Conservation (phyloP, 1,284 basidiomycete species). For the Leccinum fuscescens region DNA sequence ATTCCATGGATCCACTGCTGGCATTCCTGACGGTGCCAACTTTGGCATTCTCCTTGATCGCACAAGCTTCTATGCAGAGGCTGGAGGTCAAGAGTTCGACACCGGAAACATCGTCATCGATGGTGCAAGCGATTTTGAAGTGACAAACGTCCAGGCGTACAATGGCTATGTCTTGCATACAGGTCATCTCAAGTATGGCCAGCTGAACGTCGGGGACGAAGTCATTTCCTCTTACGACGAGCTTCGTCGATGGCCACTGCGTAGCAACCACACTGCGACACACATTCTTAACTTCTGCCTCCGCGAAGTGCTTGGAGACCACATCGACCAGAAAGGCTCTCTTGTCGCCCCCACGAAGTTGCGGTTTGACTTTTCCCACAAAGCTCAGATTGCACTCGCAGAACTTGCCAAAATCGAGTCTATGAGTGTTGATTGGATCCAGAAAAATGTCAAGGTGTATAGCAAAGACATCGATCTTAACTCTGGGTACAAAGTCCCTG, state of each 20-base stretch:
- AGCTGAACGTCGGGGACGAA: conserved; percentile 64
- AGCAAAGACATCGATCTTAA: conserved; percentile 86
- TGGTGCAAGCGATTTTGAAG: conserved; percentile 89
- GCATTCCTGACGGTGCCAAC: conserved; percentile 59
- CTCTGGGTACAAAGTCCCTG: conserved; percentile 85
- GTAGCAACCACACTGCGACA: conserved; percentile 98
- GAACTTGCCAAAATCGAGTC: conserved; percentile 86
- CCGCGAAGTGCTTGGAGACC: conserved; percentile 92
- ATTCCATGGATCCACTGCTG: conserved; percentile 70
- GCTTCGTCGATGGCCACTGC: conserved; percentile 91
- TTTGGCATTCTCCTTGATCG: conserved; percentile 91
- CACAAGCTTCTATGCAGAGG: conserved; percentile 98
- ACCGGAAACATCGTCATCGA: conserved; percentile 94
- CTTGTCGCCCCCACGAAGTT: conserved; percentile 94
- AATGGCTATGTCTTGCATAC: conserved; percentile 89
- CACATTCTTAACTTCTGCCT: conserved; percentile 96
- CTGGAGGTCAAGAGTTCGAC: conserved; percentile 96
- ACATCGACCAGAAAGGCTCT: conserved; percentile 97
- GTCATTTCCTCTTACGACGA: conserved; percentile 79
- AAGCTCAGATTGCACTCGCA: conserved; percentile 72
- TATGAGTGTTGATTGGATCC: conserved; percentile 88
- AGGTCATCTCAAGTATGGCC: conserved; percentile 80
- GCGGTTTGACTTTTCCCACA: conserved; percentile 98
- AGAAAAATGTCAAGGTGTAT: conserved; percentile 84
- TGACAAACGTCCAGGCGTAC: conserved; percentile 88